Evolutionary conservation across 179 eudicot species (phyloP), one percentile per base, ranked within the genome.

Genomic region (Carnegiea gigantea): DNA sequence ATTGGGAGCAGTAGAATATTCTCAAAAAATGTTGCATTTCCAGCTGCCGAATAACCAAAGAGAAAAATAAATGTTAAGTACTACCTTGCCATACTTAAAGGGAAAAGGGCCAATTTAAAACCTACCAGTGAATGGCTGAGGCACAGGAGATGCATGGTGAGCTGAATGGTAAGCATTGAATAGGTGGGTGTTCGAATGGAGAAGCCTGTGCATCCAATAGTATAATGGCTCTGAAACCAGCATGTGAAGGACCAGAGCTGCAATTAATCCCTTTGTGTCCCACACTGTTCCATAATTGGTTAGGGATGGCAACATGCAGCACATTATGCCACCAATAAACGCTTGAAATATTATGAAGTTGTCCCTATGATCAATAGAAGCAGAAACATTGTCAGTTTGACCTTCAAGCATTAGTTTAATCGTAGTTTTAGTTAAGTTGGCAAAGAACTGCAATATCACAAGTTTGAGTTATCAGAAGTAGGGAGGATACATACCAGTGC

Each of bases 331-430:
- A 24, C 89, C 95, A 20, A 86, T 82, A 0, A 90, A 59, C 46
- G 91, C 92, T 87, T 93, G 95, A 6, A 95, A 90, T 51, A 95
- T 84, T n/a, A 95, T 82, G 81, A 92, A 95, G 81, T 93, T 91
- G 75, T 95, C 95, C 98, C 97, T 82, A 44, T 73, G 12, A 20
- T 46, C 65, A 79, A n/a, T 28, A 62, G 28, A 21, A 62, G 2
- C 11, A 62, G 11, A 11, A 2, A 62, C 6, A 62, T 9, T 24
- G 30, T 62, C 30, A 62, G 68, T 62, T 62, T 62, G 68, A 62
- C 21, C 11, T 11, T 51, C 57, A 40, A 7, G 44, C 44, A 7
- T 40, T 40, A 40, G 8, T 40, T 40, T 7, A 40, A 40, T 40
- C 8, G 9, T 40, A 40, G 44, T 5, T 40, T 40, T 40, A 40